Base-by-base conservation (phyloP, 2,329 filamentous ascomycete genomes). In the Tolypocladium cylindrosporum region DNA sequence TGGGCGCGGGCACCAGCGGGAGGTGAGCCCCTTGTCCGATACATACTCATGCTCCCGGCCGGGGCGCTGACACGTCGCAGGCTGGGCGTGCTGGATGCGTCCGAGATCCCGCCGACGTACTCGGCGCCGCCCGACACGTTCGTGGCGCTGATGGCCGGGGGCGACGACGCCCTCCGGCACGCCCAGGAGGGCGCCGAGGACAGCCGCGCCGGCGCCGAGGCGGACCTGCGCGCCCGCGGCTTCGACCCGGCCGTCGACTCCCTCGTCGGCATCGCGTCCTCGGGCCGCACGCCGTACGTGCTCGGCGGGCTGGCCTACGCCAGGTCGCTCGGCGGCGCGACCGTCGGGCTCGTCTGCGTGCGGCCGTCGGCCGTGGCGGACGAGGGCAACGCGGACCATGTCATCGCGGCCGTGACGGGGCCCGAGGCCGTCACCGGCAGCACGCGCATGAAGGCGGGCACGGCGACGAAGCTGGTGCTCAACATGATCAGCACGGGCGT, bases 381-480 rank as follows among this genome's bases (percentile, higher is more conserved):
- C 1, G 58, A 63, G 48, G 61, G 61, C 58, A 64, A 67, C 54
- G 61, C 64, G 3, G 64, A 65, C 57, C 42, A 56, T 52, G 54
- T 75, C 56, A 74, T 77, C 55, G 66, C 65, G 21, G 66, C 70
- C n/a, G 64, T 77, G 2, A 72, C 74, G 1, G 75, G 75, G 0
- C 69, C 75, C 1, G 75, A 77, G 62, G 71, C 75, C 4, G 68
- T 77, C 3, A 75, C 74, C n/a, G 75, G 75, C 2, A 78, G 75
- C 61, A 78, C 75, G 1, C 66, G 75, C 37, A 66, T 77, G 58
- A 77, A 77, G 61, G 74, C 75, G 1, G 75, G 75, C 19, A 77
- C 73, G 0, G 74, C 72, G 1, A 77, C 75, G 0, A 78, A 78
- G 61, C 60, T 77, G 58, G 72, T 75, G n/a, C 57, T 58, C 52